These are phyloP conservation scores for Plenodomus biglobosus DNA, from an alignment of 2,329 filamentous ascomycete genomes.

Conservation along the genomic window DNA sequence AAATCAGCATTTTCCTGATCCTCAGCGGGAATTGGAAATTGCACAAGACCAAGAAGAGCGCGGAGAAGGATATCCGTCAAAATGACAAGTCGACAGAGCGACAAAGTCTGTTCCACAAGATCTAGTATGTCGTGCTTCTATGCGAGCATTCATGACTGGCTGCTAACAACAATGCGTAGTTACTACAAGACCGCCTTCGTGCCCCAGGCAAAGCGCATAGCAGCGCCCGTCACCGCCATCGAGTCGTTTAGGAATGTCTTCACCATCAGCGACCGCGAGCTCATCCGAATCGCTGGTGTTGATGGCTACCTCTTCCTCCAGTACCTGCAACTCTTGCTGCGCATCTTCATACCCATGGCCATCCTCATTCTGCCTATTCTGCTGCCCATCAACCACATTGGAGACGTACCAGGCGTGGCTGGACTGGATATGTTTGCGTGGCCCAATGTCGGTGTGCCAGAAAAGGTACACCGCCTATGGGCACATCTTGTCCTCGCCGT, in stretches of 20 bases:
- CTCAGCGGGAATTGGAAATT: conserved; percentile 45
- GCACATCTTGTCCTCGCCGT: conserved; percentile 82
- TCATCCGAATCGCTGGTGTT: conserved; percentile 93
- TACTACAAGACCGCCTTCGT: conserved; percentile 46
- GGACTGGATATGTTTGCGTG: conserved; percentile 78
- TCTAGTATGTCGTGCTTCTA: conserved; percentile 32
- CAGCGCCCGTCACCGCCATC: conserved; percentile 38
- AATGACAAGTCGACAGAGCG: conserved; percentile 25
- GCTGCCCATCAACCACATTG: conserved; percentile 78
- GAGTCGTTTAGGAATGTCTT: conserved; percentile 54
- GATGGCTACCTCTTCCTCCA: conserved; percentile 98
- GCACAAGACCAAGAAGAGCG: conserved; percentile 22
- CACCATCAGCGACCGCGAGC: conserved; percentile 73
- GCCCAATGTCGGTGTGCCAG: conserved; percentile 71
- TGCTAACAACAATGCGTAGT: conserved; percentile 12
- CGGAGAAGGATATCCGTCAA: neutral
- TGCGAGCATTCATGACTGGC: neutral
- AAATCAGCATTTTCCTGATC: conserved; percentile 38
- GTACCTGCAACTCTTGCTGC: conserved; percentile 80
- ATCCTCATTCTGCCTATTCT: conserved; percentile 79
- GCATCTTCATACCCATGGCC: conserved; percentile 87
- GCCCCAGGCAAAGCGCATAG: conserved; percentile 38
- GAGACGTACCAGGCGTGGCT: conserved; percentile 57
- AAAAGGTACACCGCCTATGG: conserved; percentile 71
- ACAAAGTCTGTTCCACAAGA: conserved; percentile 42